These are phyloP conservation scores for Candida fluviatilis DNA, from an alignment of 805 yeast genomes.

Conservation along the genomic window DNA sequence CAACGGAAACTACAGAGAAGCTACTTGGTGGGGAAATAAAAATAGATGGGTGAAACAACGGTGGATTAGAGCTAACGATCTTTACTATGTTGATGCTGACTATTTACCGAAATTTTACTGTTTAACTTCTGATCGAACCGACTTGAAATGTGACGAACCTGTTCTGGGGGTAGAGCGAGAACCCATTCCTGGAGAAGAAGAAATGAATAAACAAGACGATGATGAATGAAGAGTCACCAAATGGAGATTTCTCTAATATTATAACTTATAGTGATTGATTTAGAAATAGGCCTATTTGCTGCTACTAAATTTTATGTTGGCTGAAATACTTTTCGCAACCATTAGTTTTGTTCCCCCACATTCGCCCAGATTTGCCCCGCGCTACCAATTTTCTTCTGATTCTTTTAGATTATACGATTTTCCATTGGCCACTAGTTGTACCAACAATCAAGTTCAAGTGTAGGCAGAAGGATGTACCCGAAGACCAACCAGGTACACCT, in stretches of 20 bases:
- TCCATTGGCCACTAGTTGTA: too few species aligned
- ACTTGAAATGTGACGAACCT: neutral
- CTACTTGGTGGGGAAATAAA: neutral
- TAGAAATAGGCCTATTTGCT: too few species aligned
- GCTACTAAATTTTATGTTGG: too few species aligned
- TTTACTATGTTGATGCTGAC: neutral
- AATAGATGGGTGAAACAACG: slow-evolving; percentile 1
- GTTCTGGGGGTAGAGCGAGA: neutral
- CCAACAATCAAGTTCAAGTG: too few species aligned
- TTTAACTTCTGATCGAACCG: neutral
- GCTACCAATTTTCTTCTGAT: neutral
- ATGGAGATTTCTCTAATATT: too few species aligned
- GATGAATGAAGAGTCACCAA: too few species aligned
- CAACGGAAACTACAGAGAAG: neutral
- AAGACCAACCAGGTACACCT: too few species aligned
- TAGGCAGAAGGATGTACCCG: too few species aligned
- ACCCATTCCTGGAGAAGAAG: neutral
- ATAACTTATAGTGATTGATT: too few species aligned
- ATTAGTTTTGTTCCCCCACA: too few species aligned
- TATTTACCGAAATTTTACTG: neutral
- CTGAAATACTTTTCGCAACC: too few species aligned
- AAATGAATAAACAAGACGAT: neutral
- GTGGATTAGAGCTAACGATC: neutral
- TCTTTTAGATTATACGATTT: too few species aligned
- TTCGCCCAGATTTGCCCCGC: neutral